Evolutionary conservation across 176 grass and related monocot genomes (phyloP).

Genomic region (Zoysia japonica): DNA sequence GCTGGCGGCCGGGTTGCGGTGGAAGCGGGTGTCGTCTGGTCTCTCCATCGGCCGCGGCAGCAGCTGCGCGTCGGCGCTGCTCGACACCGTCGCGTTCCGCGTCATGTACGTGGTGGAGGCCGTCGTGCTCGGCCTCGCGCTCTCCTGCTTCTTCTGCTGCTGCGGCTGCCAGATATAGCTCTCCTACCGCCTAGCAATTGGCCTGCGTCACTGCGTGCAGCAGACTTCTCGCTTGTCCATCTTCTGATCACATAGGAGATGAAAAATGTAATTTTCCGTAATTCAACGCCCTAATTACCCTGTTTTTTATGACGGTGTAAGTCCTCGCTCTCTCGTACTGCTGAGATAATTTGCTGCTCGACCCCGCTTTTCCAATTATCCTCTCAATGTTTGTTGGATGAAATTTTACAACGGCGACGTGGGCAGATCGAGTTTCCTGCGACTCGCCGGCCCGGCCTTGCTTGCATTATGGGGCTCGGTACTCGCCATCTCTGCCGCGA

Average conservation of each 20-base stretch:
- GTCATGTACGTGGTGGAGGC: conserved; percentile 78
- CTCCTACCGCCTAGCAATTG: neutral
- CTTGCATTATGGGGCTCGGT: neutral
- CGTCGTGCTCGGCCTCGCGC: conserved; percentile 71
- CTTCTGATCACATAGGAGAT: neutral
- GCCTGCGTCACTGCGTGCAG: neutral
- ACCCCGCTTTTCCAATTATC: neutral
- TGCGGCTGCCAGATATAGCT: conserved; percentile 73
- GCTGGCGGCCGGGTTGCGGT: conserved; percentile 36
- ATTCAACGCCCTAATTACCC: neutral
- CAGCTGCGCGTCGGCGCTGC: conserved; percentile 40
- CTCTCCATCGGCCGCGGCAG: conserved; percentile 25
- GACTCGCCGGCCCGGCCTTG: neutral
- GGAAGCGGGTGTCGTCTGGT: conserved; percentile 39
- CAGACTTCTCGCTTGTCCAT: neutral
- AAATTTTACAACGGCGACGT: neutral
- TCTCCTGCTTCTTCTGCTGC: conserved; percentile 91
- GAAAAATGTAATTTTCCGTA: neutral
- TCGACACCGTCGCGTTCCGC: conserved; percentile 64
- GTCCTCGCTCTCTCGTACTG: neutral
- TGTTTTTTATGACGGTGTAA: conserved; percentile 5
- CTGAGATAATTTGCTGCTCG: neutral
- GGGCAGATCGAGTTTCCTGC: neutral
- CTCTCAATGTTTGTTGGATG: neutral
- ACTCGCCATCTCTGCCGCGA: neutral